phyloP scores from a whole-genome alignment of 441 rosid species.

The Manihot esculenta region DNA sequence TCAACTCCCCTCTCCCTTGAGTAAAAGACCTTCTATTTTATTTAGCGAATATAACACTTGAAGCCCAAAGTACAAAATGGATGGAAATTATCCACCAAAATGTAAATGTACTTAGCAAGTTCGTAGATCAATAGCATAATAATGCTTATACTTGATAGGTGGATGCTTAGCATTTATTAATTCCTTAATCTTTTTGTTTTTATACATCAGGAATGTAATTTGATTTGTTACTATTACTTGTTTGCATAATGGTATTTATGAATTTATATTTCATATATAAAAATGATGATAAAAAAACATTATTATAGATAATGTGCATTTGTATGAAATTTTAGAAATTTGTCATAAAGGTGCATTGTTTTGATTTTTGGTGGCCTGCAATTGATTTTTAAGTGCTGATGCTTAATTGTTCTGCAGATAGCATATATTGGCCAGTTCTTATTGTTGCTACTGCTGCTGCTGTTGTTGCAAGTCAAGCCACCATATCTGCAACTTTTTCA shows the following conservation, averaged over 20 bases:
- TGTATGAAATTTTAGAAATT: neutral
- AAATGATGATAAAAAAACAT: neutral
- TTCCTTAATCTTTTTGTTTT: neutral
- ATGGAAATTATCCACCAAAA: neutral
- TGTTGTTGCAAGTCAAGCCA: conserved; percentile 93
- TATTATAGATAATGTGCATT: neutral
- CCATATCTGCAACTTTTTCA: conserved; percentile 88
- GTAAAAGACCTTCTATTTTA: neutral
- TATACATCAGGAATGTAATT: neutral
- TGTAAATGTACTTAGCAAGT: neutral
- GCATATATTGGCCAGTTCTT: conserved; percentile 91
- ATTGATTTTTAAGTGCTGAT: neutral
- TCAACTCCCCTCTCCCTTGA: neutral
- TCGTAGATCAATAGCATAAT: neutral
- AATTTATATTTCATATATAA: neutral
- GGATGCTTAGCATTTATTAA: neutral
- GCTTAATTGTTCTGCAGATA: conserved; percentile 37
- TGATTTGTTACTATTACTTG: neutral
- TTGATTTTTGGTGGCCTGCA: neutral
- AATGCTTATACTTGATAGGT: neutral
- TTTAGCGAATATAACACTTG: neutral
- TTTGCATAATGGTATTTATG: neutral
- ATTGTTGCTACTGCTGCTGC: conserved; percentile 87
- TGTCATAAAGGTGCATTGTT: neutral
- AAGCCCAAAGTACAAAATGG: neutral